phyloP scores from a whole-genome alignment of 169 alveolate genomes.

The Amoebophrya sp. region DNA sequence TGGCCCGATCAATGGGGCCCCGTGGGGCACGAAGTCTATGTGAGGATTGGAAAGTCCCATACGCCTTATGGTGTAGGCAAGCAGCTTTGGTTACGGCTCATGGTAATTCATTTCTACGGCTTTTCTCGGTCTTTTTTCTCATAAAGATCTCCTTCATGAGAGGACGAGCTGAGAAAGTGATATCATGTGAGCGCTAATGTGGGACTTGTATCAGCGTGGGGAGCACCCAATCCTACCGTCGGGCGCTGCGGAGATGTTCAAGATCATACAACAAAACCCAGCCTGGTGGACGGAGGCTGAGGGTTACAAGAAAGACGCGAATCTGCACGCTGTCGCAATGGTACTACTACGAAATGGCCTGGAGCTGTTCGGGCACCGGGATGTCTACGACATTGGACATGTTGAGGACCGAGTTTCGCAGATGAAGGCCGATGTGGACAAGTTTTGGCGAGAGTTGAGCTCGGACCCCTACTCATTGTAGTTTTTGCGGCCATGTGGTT shows the following conservation, averaged over 20 bases:
- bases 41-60: background rate
- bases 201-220: background rate
- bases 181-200: too few relatives aligned
- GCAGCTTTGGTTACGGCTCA: too few relatives aligned
- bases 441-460: background rate
- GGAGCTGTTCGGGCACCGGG: background rate
- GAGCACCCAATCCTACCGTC: background rate
- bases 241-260: background rate
- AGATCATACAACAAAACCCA: background rate
- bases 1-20: background rate
- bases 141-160: too few relatives aligned
- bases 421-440: background rate
- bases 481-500: background rate
- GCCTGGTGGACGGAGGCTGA: background rate
- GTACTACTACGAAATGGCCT: background rate
- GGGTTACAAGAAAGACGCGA: background rate
- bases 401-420: background rate
- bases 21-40: background rate
- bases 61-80: too few relatives aligned
- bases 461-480: background rate
- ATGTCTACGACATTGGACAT: background rate
- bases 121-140: too few relatives aligned
- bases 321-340: background rate
- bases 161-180: too few relatives aligned
- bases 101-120: too few relatives aligned